Conservation (phyloP, 208 protist species). For the Acanthamoeba culbertsoni region DNA sequence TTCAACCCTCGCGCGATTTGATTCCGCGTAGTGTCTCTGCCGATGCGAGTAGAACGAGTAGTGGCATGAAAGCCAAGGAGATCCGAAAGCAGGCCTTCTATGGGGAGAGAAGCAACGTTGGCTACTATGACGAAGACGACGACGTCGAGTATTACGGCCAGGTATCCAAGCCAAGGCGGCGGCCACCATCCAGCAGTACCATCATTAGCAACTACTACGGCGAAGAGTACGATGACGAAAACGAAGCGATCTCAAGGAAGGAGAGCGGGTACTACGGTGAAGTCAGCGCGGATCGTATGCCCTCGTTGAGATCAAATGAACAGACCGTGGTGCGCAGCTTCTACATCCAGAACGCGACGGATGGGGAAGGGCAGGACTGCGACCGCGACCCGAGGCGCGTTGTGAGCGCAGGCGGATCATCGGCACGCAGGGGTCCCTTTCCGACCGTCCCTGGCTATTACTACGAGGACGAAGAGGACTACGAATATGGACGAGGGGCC, state of each 20-base stretch:
- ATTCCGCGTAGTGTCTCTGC: too few species aligned
- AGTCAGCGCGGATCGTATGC: neutral
- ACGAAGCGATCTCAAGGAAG: neutral
- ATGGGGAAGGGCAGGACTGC: neutral
- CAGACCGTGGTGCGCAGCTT: neutral
- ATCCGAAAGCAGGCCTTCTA: too few species aligned
- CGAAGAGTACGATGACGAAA: neutral
- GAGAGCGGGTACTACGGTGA: neutral
- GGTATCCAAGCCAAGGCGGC: neutral
- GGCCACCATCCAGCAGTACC: too few species aligned
- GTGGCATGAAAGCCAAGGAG: too few species aligned
- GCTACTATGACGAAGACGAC: neutral
- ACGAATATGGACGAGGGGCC: too few species aligned
- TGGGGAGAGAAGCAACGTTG: neutral
- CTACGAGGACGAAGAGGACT: too few species aligned
- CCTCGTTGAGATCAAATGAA: neutral
- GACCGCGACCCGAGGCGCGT: neutral
- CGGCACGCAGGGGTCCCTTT: too few species aligned
- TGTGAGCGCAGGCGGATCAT: neutral
- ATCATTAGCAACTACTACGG: too few species aligned
- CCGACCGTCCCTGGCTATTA: too few species aligned
- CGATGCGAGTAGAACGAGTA: too few species aligned
- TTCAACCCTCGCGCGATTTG: too few species aligned
- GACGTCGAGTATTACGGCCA: neutral
- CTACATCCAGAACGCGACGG: neutral